Evolutionary conservation across 2,329 filamentous ascomycete genomes (phyloP), one percentile per base, ranked within the genome.

Genomic region (Cyphellophora europaea): DNA sequence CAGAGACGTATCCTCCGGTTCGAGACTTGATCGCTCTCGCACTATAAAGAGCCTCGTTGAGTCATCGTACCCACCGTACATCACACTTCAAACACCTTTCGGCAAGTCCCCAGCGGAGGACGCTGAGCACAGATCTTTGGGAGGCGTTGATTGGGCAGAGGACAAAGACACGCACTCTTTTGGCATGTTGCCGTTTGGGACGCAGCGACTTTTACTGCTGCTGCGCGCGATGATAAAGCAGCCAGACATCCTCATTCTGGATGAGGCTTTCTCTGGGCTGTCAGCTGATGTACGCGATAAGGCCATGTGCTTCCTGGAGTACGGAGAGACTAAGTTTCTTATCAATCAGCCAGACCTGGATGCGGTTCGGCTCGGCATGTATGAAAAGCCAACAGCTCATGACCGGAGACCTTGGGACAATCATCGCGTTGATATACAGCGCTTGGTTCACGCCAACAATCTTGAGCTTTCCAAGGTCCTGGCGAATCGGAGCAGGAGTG

Each of bases 201-300:
- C 82, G 0, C 91, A 98, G 62, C 79, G 88, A 38, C 73, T 96
- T 1, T 71, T 85, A 2, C 72, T 98, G 2, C 88, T 96, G 56
- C 65, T 96, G 10, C 75, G 87, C 2, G 81, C 86, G 6, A 66
- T 89, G 32, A 74, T 93, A 54, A 88, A 89, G 59, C 74, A 74
- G 41, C 81, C 84, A 0, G 84, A 91, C 49, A 71, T 94, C 28
- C 72, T 93, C 3, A 79, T 94, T 12, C 70, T 93, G 1, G 87
- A 94, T 51, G 87, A 94, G 62, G 80, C 87, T 0, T 93, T 89
- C 37, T 85, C 82, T 30, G 84, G 86, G 33, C 87, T 94, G 73
- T 80, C 89, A 45, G 79, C 82, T 17, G 69, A 67, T 0, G 76
- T 91, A 5, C 71, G 89, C n/a, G 82, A 94, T 55, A 88, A 87